Evolutionary conservation across 2,329 filamentous ascomycete genomes (phyloP).

Genomic region (Thyridium curvatum): DNA sequence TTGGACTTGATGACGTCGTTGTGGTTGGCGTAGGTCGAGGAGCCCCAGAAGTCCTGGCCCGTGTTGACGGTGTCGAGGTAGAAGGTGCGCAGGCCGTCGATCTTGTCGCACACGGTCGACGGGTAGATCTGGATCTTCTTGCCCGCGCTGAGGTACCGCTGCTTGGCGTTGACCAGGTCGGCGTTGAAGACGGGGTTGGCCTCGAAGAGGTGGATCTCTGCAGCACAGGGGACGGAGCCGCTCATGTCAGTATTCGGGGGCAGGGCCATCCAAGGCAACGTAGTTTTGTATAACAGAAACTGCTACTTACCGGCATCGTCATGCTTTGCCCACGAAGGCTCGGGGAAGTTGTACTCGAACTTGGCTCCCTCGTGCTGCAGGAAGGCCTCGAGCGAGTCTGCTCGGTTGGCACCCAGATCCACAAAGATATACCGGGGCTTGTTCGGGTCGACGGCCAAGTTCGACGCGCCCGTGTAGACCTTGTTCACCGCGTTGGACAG

Average conservation of each 20-base stretch:
- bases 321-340: slow-evolving; percentile 2
- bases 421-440: slow-evolving; percentile 4
- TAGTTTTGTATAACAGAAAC: no score
- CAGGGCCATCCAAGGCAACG: no score
- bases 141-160: slow-evolving; percentile 2
- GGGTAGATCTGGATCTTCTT: slow-evolving; percentile 6
- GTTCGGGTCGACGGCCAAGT: no score
- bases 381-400: slow-evolving; percentile 5
- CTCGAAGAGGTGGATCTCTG: slow-evolving; percentile 9
- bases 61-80: slow-evolving; percentile 9
- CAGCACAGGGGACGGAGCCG: background rate
- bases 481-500: no score
- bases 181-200: slow-evolving; percentile 8
- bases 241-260: background rate
- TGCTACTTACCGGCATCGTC: slow-evolving; percentile 3
- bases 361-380: slow-evolving; percentile 2
- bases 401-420: slow-evolving; percentile 5
- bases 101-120: slow-evolving; percentile 7
- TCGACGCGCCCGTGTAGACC: no score
- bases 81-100: slow-evolving; percentile 6
- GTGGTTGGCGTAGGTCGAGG: slow-evolving; percentile 8
- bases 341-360: slow-evolving; percentile 4
- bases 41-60: slow-evolving; percentile 6
- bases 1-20: slow-evolving; percentile 5
- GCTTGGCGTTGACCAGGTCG: slow-evolving; percentile 3